Conservation (phyloP, 768 basidiomycete genomes). For the Boletus bicolor region DNA sequence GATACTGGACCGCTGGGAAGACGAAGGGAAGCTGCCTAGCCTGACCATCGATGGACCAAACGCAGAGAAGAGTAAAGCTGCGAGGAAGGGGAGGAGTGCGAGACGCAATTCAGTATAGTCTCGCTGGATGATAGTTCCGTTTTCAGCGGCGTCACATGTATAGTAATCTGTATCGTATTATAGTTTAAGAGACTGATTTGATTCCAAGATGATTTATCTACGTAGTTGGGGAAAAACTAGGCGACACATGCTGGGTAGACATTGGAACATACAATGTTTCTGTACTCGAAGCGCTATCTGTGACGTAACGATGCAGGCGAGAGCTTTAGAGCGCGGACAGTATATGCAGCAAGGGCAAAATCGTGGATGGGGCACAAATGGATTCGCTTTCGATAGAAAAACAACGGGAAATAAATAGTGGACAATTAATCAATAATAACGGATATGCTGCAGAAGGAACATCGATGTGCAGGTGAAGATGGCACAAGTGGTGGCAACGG, state of each 20-base stretch:
- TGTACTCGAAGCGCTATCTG: constrained; percentile 19
- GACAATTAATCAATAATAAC: constrained; percentile 37
- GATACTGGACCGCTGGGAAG: constrained; percentile 73
- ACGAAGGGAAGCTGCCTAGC: constrained; percentile 81
- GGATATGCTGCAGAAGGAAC: constrained; percentile 27
- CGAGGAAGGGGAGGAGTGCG: constrained; percentile 70
- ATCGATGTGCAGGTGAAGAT: constrained; percentile 9
- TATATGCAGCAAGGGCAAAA: constrained; percentile 19
- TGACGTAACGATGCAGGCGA: constrained; percentile 15
- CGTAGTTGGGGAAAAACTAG: constrained; percentile 6
- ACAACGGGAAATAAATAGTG: constrained; percentile 22
- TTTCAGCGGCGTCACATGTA: not conserved
- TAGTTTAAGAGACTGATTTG: not conserved
- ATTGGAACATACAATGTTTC: constrained; percentile 18
- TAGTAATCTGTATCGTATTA: not conserved
- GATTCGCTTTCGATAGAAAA: constrained; percentile 3
- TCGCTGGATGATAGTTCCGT: not conserved
- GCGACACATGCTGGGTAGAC: constrained; percentile 17
- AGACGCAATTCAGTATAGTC: constrained; percentile 67
- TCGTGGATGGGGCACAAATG: constrained; percentile 8
- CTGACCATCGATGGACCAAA: constrained; percentile 60
- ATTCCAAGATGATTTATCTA: constrained; percentile 23
- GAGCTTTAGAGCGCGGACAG: constrained; percentile 1
- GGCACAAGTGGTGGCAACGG: constrained; percentile 11
- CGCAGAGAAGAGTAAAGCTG: constrained; percentile 38